Percentiles rank a stretch among this genome's conserved stretches.
phyloP scores from a whole-genome alignment of 306 rosid genomes.

The Delonix regia region DNA sequence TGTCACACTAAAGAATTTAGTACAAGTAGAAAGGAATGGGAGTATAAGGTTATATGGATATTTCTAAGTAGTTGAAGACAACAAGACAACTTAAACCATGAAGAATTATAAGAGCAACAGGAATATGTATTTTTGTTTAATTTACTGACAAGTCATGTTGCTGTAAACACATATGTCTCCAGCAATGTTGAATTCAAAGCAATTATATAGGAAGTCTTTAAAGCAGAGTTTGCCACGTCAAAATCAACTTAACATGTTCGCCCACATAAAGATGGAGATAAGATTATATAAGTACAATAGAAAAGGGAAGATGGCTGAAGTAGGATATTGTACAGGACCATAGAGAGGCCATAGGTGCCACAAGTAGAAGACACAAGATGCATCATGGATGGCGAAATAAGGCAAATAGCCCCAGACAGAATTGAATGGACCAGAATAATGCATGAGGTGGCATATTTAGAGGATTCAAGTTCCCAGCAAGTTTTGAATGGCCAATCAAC shows the following conservation, averaged over 20 bases:
- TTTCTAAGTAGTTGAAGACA: background rate
- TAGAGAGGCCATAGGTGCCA: background rate
- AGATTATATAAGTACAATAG: background rate
- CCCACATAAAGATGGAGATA: background rate
- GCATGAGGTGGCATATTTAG: background rate
- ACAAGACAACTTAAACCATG: too few relatives aligned
- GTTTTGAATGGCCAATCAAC: constrained; percentile 20
- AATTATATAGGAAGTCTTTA: too few relatives aligned
- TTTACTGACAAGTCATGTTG: background rate
- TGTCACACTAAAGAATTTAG: background rate
- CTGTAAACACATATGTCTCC: background rate
- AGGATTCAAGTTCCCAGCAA: constrained; percentile 17
- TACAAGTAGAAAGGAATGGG: background rate
- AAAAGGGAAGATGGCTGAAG: background rate
- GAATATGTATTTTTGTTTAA: background rate
- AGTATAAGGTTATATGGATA: background rate
- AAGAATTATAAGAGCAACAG: too few relatives aligned
- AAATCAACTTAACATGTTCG: background rate
- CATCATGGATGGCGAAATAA: background rate
- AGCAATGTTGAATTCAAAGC: background rate
- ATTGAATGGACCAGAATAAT: background rate
- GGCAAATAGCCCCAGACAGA: background rate
- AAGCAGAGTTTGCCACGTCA: background rate
- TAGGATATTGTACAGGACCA: background rate
- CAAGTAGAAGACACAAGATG: constrained; percentile 1